Evolutionary conservation across 1,284 basidiomycete genomes (phyloP), one percentile per base, ranked within the genome.

Genomic region (Trichosporon coremiiforme): DNA sequence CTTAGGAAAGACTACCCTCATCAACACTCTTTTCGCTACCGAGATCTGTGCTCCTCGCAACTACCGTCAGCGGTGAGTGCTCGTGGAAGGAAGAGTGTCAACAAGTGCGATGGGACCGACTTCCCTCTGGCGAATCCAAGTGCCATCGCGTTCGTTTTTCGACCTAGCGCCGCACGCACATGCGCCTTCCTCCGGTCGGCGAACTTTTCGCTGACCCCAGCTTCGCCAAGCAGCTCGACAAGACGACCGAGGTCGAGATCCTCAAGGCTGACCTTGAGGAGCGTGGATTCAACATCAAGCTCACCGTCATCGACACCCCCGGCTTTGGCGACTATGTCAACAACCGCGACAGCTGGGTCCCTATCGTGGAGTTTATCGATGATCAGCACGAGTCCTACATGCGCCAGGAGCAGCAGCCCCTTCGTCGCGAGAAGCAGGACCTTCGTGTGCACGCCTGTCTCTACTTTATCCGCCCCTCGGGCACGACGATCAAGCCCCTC

Each of bases 271-370:
- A 98, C 86, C 90, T 99, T 36, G 97, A 99, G 85, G 96, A 99
- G 86, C 94, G 97, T 84, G 92, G 94, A 79, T 99, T 99, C 90
- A 97, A 95, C 85, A 95, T 98, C 87, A 98, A 98, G 88, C 90
- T 99, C 73, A 96, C 93, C 31, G 95, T 98, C 81, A 96, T 99
- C 79, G 96, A 99, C 85, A 98, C 95, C 25, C 96, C 96, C 71
- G 96, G 96, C 20, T 99, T 98, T 76, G 96, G 96, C 53, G 96
- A 99, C 90, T 98, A 98, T 80, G 95, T 99, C 86, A 98, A 99
- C 90, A 99, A 99, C 89, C 90, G 94, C 72, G 96, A 99, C 84
- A 94, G 93, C 57, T 99, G 96, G 96, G 87, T 90, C 22, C 96
- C 97, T 69, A 98, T 99, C 75, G 91, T 99, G 81, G 96, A 99